Evolutionary conservation across 2,329 filamentous ascomycete species (phyloP), one percentile per base, ranked within the genome.

Genomic region (Aspergillaceae sp.): DNA sequence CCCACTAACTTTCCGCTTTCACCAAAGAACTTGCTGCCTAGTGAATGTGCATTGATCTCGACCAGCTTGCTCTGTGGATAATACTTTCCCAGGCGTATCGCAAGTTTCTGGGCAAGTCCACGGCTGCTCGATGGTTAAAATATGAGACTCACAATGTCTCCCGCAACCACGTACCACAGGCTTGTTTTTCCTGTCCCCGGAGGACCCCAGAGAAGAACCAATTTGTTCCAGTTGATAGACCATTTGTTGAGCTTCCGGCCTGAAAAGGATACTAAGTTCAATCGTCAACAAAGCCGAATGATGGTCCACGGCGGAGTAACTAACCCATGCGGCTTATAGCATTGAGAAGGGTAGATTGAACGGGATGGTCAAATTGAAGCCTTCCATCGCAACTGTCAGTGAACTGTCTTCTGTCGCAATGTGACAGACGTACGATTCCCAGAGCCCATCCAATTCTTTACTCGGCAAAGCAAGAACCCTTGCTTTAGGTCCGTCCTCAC

Each of bases 141-240:
- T 19, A 3, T 2, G 3, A 4, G 11, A 26, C 26, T 8, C 26
- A 28, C n/a, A 27, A 19, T 26, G 7, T n/a, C 8, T 7, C 4
- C 29, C 29, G 4, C 27, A 40, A 19, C 41, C 11, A 49, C 53
- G 11, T 47, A 53, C 47, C 53, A 56, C 3, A 59, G 30, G 30
- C 53, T 56, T 56, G 90, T 95, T 75, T 97, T 96, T 61, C 91
- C 91, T 8, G 91, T 97, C 64, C 91, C 91, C 2, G 91, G 91
- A 4, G 91, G 90, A 0, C 91, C 91, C 68, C 96, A 96, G 41
- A 96, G 81, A 48, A 96, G 75, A 10, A 96, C 87, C 7, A 74
- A 56, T 19, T 69, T 64, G 47, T 74, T 73, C 69, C 71, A 74
- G 47, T 67, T 69, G 50, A 71, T 65, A 1, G 63, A 60, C 45